A percentile compares a stretch with the other conserved stretches of the same genome.
Evolutionary conservation across 176 grass and related monocot species (phyloP).

Genomic region (bread wheat (Triticum aestivum)): IWGSC_CS_RefSeq_v2.1 NC_057804.1:13429443-13429942

Average conservation of each 20-base stretch:
- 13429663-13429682: not conserved
- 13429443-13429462: not conserved
- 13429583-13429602: no score
- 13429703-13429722: not conserved
- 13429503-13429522: not conserved
- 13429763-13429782: constrained; percentile 48
- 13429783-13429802: constrained; percentile 25
- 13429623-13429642: not conserved
- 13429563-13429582: not conserved
- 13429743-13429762: not conserved
- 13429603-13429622: no score
- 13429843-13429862: not conserved
- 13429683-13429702: constrained; percentile 36
- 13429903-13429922: not conserved
- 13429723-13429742: not conserved
- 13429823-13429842: not conserved
- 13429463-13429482: not conserved
- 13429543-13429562: not conserved
- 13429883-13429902: not conserved
- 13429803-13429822: constrained; percentile 26
- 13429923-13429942: not conserved
- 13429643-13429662: not conserved
- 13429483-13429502: not conserved
- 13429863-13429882: not conserved
- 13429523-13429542: not conserved